These are phyloP conservation scores for Chloropicon primus DNA, from an alignment of 139 green algal species.

Conservation along the genomic window DNA sequence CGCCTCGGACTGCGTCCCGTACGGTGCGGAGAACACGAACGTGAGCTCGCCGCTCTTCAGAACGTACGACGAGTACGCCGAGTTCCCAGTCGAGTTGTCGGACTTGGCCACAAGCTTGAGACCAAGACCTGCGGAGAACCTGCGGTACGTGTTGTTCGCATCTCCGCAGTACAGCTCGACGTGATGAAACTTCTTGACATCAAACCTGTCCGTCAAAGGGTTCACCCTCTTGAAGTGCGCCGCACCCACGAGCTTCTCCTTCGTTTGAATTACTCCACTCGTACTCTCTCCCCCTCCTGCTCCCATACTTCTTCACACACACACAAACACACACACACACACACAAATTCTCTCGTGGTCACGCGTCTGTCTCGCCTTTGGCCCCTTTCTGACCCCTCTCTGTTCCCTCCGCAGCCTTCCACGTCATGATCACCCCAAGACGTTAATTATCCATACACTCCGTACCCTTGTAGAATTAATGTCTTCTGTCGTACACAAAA, in stretches of 20 bases:
- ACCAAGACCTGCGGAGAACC: constrained; percentile 81
- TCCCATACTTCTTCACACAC: not conserved
- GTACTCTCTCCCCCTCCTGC: not conserved
- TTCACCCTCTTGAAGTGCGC: constrained; percentile 13
- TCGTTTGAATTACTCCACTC: not conserved
- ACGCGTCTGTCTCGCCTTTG: not conserved
- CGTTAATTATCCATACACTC: too few relatives aligned
- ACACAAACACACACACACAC: too few relatives aligned
- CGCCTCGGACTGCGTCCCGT: constrained; percentile 24
- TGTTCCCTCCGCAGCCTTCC: too few relatives aligned
- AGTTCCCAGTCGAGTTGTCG: constrained; percentile 78
- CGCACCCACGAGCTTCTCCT: constrained; percentile 14
- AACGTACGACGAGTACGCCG: constrained; percentile 67
- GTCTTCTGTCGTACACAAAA: too few relatives aligned
- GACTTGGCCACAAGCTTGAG: constrained; percentile 77
- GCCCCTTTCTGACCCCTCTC: too few relatives aligned
- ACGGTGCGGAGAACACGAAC: constrained; percentile 89
- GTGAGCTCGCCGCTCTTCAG: constrained; percentile 70
- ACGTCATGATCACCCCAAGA: too few relatives aligned
- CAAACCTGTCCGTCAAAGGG: constrained; percentile 49
- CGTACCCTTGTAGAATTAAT: too few relatives aligned
- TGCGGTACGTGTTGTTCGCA: constrained; percentile 56
- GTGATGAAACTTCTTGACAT: constrained; percentile 72
- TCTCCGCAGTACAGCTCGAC: constrained; percentile 89
- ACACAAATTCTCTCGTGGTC: too few relatives aligned